A percentile compares a stretch with the other conserved stretches of the same genome.
Conservation (phyloP, 306 rosid species). For the Rosa rugosa region DNA sequence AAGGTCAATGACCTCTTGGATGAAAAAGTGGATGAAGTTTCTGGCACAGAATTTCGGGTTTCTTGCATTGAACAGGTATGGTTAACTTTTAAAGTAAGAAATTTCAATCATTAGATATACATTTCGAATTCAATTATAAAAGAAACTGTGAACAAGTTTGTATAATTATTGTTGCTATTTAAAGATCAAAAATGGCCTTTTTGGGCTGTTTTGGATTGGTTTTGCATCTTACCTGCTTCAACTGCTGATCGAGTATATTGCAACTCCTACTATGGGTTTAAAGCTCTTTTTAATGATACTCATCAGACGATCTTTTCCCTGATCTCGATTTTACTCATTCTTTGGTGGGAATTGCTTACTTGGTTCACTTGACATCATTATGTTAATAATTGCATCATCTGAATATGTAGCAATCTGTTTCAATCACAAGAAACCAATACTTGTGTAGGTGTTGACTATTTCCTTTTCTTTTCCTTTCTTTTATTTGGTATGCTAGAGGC, state of each 20-base stretch:
- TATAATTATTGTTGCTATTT: neutral
- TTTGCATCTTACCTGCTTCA: neutral
- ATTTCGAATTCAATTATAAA: neutral
- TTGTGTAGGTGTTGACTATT: constrained; percentile 2
- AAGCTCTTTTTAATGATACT: neutral
- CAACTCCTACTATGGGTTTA: neutral
- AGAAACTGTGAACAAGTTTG: neutral
- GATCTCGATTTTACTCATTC: neutral
- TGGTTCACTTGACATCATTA: neutral
- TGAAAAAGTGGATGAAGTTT: constrained; percentile 92
- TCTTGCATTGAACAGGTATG: constrained; percentile 95
- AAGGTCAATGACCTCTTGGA: constrained; percentile 91
- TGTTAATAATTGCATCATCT: neutral
- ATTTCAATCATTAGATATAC: neutral
- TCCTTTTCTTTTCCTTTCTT: constrained; percentile 8
- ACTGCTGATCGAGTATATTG: neutral
- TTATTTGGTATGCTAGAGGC: constrained; percentile 51
- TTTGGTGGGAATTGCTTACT: neutral
- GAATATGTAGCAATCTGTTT: neutral
- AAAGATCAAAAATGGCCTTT: neutral
- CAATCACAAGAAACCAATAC: constrained; percentile 20
- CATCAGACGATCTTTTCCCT: neutral
- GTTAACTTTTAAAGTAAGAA: neutral
- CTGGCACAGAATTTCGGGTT: constrained; percentile 78
- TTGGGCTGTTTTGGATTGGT: neutral